Evolutionary conservation across 257 asterid genomes (phyloP).

Genomic region (Sherardia arvensis): DNA sequence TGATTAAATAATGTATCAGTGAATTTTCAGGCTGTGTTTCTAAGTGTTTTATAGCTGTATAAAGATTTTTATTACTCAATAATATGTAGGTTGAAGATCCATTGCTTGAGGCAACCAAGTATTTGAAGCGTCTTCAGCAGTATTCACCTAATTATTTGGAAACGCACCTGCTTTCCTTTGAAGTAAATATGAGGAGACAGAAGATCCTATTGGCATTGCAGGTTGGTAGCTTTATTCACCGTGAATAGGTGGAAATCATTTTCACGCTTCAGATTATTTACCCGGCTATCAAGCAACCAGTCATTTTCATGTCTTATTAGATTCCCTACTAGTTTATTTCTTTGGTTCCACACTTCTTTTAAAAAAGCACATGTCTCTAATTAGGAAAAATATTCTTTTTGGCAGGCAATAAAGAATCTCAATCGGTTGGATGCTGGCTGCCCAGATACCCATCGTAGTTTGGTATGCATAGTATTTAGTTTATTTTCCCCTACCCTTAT

Average conservation of each 20-base stretch:
- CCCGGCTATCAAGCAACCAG: background rate
- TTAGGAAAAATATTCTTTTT: constrained; percentile 7
- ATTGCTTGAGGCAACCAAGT: constrained; percentile 80
- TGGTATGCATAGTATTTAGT: constrained; percentile 40
- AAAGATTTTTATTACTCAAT: background rate
- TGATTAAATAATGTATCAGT: constrained; percentile 5
- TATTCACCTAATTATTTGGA: constrained; percentile 75
- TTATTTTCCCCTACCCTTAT: background rate
- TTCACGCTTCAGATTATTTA: constrained; percentile 3
- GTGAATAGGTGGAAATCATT: background rate
- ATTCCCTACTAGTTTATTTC: background rate
- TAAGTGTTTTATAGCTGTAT: background rate
- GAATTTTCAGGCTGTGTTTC: background rate
- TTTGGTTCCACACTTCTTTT: constrained; percentile 1
- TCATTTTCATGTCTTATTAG: background rate
- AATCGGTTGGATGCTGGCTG: constrained; percentile 62
- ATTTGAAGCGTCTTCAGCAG: constrained; percentile 86
- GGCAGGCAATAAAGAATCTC: constrained; percentile 84
- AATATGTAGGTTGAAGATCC: constrained; percentile 84
- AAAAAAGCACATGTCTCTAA: background rate
- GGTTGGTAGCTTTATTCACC: constrained; percentile 32
- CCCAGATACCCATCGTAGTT: constrained; percentile 77
- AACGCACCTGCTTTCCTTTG: constrained; percentile 83
- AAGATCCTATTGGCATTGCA: constrained; percentile 75
- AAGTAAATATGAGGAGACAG: constrained; percentile 84